Conservation (phyloP, 2,329 filamentous ascomycete genomes). For the Aspergillus terreus region DNA sequence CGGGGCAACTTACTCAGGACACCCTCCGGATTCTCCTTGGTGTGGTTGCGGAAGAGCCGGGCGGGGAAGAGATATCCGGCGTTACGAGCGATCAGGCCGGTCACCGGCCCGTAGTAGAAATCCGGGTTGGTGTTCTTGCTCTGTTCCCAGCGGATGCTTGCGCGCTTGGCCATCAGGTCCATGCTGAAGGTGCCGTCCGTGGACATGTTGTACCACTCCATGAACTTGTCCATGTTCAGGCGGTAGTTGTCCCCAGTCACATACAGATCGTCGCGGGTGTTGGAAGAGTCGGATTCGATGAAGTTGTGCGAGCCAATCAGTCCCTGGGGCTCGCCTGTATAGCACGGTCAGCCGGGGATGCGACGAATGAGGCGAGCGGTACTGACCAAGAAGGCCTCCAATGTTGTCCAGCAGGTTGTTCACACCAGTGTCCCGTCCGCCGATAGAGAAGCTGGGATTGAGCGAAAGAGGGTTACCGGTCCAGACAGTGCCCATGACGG, state of each 20-base stretch:
- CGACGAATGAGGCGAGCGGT: background rate
- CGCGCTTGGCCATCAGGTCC: slow-evolving; percentile 42
- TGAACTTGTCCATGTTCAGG: slow-evolving; percentile 52
- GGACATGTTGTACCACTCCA: slow-evolving; percentile 44
- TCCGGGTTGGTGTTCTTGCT: slow-evolving; percentile 50
- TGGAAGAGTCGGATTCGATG: slow-evolving; percentile 53
- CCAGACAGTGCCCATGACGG: slow-evolving; percentile 47
- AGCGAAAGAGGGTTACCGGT: slow-evolving; percentile 51
- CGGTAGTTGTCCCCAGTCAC: slow-evolving; percentile 48
- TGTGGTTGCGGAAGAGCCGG: slow-evolving; percentile 45
- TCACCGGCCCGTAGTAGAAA: slow-evolving; percentile 54
- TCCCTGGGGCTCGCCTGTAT: slow-evolving; percentile 43
- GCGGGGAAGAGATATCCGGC: slow-evolving; percentile 47
- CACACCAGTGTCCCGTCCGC: slow-evolving; percentile 38
- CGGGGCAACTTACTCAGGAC: slow-evolving; percentile 30
- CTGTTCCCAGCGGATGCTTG: slow-evolving; percentile 45
- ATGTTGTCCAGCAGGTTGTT: slow-evolving; percentile 44
- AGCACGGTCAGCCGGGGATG: background rate
- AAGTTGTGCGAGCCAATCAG: slow-evolving; percentile 53
- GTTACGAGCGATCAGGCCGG: slow-evolving; percentile 48
- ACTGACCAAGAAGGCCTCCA: slow-evolving; percentile 40
- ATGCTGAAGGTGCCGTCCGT: slow-evolving; percentile 40
- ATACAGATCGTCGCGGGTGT: slow-evolving; percentile 53
- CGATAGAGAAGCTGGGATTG: slow-evolving; percentile 51
- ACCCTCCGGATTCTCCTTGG: slow-evolving; percentile 37